Percentiles rank a stretch among this genome's conserved stretches.
These are phyloP conservation scores for Bodo saltans DNA, from an alignment of 78 protist genomes.

Conservation along the genomic window DNA sequence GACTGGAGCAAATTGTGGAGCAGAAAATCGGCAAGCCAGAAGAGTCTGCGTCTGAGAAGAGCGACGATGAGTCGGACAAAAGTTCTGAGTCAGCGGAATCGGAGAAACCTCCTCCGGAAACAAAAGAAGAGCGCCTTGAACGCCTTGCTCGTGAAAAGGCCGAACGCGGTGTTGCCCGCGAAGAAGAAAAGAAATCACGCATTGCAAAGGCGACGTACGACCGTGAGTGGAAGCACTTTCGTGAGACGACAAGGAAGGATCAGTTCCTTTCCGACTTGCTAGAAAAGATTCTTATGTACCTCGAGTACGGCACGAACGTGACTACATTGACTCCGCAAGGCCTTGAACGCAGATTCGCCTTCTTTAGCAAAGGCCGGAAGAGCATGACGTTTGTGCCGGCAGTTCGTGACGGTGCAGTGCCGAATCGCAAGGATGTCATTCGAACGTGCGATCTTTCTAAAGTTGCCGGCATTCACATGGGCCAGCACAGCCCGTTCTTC, in stretches of 20 bases:
- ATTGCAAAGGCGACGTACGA: not conserved
- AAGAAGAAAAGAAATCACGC: not conserved
- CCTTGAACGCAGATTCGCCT: not conserved
- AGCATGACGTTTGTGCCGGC: not conserved
- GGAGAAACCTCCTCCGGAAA: not conserved
- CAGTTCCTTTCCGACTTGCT: not conserved
- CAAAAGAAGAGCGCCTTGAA: not conserved
- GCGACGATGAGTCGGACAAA: not conserved
- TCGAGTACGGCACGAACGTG: constrained; percentile 19
- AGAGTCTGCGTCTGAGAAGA: not conserved
- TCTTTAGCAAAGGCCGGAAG: not conserved
- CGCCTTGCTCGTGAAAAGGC: not conserved
- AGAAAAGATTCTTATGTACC: constrained; percentile 8
- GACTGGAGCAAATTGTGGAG: not conserved
- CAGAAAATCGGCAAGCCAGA: not conserved
- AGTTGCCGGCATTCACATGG: not conserved
- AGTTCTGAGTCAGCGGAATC: not conserved
- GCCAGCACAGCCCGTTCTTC: not conserved
- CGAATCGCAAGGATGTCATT: not conserved
- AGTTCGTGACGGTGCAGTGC: not conserved
- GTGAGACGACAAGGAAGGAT: not conserved
- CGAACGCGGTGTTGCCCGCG: no score
- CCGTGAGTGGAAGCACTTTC: not conserved
- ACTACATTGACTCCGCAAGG: not conserved
- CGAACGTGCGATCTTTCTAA: not conserved